These are phyloP conservation scores for Nymphaea colorata DNA, from an alignment of 164 flowering plant species.

Conservation along the genomic window DNA sequence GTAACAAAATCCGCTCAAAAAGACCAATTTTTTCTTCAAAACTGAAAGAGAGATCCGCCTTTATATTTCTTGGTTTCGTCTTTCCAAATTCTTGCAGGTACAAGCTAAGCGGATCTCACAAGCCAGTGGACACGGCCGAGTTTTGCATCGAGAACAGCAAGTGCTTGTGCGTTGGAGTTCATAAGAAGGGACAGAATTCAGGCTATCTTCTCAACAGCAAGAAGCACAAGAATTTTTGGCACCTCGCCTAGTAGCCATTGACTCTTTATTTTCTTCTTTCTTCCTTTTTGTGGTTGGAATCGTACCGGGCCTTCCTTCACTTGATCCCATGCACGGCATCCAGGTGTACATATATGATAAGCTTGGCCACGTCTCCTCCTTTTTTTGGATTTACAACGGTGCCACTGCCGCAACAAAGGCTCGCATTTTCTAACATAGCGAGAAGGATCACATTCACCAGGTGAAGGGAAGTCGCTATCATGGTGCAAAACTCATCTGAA, in stretches of 20 bases:
- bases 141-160: slow-evolving; percentile 60
- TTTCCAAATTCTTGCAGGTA: slow-evolving; percentile 1
- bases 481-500: no score
- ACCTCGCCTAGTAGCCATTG: slow-evolving; percentile 30
- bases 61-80: no score
- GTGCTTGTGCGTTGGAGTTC: slow-evolving; percentile 68
- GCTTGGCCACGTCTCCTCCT: background rate
- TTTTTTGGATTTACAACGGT: no score
- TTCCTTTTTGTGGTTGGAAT: background rate
- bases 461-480: no score
- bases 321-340: background rate
- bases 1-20: no score
- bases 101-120: slow-evolving; percentile 25
- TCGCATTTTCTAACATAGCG: no score
- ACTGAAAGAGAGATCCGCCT: no score
- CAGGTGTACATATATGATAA: background rate
- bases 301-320: no score
- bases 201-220: slow-evolving; percentile 65
- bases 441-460: no score
- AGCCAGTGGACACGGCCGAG: slow-evolving; percentile 45
- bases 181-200: slow-evolving; percentile 53
- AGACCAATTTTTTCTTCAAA: no score
- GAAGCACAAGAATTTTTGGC: slow-evolving; percentile 63
- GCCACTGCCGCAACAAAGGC: no score
- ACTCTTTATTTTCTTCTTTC: background rate